Conservation (phyloP, 1,284 basidiomycete species). For the Grifola frondosa region DNA sequence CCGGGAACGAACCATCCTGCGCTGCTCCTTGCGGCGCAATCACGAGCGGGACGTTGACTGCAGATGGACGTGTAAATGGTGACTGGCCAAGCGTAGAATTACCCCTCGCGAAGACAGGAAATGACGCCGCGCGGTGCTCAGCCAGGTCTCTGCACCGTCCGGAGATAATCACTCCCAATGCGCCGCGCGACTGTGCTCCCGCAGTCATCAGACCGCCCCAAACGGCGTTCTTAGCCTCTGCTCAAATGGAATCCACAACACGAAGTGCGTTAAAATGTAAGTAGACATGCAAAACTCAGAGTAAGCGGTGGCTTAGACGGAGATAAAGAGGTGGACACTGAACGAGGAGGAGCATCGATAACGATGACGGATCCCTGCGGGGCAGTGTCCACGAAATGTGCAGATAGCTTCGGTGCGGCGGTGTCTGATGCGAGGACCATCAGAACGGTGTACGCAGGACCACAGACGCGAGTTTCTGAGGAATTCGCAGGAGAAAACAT, state of each 20-base stretch:
- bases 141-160: conserved; percentile 82
- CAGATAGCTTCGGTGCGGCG: conserved; percentile 61
- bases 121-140: conserved; percentile 69
- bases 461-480: conserved; percentile 49
- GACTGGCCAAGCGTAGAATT: conserved; percentile 88
- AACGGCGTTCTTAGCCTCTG: conserved; percentile 80
- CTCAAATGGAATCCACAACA: not conserved
- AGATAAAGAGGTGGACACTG: conserved; percentile 25
- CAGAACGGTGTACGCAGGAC: conserved; percentile 88
- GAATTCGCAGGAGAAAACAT: conserved; percentile 48
- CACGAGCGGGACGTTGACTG: conserved; percentile 71
- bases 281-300: conserved; percentile 7
- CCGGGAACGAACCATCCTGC: conserved; percentile 45
- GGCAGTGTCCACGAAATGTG: conserved; percentile 86
- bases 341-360: conserved; percentile 76
- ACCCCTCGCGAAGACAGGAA: conserved; percentile 79
- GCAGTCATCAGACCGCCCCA: conserved; percentile 94
- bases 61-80: conserved; percentile 83
- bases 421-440: conserved; percentile 73
- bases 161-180: conserved; percentile 76
- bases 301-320: not conserved
- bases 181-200: conserved; percentile 69
- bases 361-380: conserved; percentile 70
- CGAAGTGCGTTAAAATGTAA: not conserved
- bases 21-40: too few species aligned